Conservation (phyloP, 192 early-diverging fungal species). For the Umbelopsis sp. region DNA sequence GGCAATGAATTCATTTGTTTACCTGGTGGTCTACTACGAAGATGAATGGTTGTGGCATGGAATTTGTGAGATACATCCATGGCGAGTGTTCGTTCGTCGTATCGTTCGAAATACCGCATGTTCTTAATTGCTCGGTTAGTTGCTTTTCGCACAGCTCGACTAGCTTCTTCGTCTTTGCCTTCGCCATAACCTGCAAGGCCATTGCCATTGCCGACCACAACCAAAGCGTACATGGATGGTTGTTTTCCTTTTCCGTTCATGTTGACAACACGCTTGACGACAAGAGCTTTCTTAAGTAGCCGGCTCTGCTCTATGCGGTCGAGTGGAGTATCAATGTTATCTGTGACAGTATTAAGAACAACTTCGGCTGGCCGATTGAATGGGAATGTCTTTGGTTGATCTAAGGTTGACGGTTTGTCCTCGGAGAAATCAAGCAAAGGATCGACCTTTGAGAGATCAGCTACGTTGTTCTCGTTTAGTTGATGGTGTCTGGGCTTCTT, state of each 20-base stretch:
- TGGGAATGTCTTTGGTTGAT: slow-evolving; percentile 34
- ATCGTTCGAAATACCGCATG: slow-evolving; percentile 81
- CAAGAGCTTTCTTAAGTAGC: slow-evolving; percentile 71
- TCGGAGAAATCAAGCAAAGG: slow-evolving; percentile 35
- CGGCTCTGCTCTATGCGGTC: slow-evolving; percentile 53
- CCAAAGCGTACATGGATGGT: slow-evolving; percentile 84
- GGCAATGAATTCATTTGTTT: slow-evolving; percentile 21
- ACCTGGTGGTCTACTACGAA: slow-evolving; percentile 89
- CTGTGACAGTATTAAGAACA: slow-evolving; percentile 32
- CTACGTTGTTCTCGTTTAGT: slow-evolving; percentile 19
- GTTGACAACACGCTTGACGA: slow-evolving; percentile 76
- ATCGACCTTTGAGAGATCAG: slow-evolving; percentile 35
- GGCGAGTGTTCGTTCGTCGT: slow-evolving; percentile 92
- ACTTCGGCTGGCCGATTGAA: slow-evolving; percentile 35
- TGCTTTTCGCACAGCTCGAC: slow-evolving; percentile 85
- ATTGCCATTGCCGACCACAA: slow-evolving; percentile 93
- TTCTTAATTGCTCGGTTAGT: slow-evolving; percentile 86
- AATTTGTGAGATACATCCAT: slow-evolving; percentile 89
- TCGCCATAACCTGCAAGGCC: slow-evolving; percentile 94
- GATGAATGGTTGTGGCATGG: slow-evolving; percentile 78
- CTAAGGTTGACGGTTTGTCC: slow-evolving; percentile 23
- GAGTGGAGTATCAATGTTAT: slow-evolving; percentile 45
- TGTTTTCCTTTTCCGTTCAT: slow-evolving; percentile 82
- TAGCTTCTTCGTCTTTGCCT: slow-evolving; percentile 80
- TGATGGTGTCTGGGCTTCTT: slow-evolving; percentile 18